Evolutionary conservation across 2,329 filamentous ascomycete species (phyloP), one percentile per base, ranked within the genome.

Genomic region (Tolypocladium ophioglossoides): DNA sequence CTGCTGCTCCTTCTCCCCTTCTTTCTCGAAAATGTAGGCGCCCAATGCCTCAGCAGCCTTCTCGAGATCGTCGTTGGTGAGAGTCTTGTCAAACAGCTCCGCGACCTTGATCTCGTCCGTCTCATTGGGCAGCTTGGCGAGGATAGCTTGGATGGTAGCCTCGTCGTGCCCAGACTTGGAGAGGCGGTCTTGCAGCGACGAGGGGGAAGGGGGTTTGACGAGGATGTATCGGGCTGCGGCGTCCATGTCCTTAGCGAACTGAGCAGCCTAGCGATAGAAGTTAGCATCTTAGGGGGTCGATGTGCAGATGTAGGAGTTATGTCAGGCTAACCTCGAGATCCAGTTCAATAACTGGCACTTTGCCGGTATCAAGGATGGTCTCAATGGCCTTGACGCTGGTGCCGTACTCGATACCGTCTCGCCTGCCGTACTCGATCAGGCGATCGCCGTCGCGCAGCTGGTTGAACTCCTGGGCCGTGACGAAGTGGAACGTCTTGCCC

Each of bases 371-470:
- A 20, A 71, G 67, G 27, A 84, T 72, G 14, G 72, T 71, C 18
- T 81, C 78, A 1, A 83, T 71, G 2, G 72, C 69, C 56, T 76
- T 79, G 56, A 71, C 72, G 63, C 74, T 82, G 2, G 80, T 84
- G 24, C 82, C 83, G 56, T 82, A 83, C 58, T 77, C 71, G 44
- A 71, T 67, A 2, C 72, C 77, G 16, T 75, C 73, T 24, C 74
- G 71, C 51, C 74, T 75, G 41, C 72, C 75, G 57, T 76, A 83
- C 63, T 83, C 81, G 40, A 84, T 66, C 44, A 85, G 76, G 48
- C 78, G 75, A 57, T 85, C 82, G 14, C 79, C 76, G 55, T 84
- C 82, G 16, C 80, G 72, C 61, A 85, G 75, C 58, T 77, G 72
- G 58, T 79, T 76, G 62, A 84, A 85, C 18, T 77, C 72, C 52